Conservation (phyloP, 805 yeast species). For the Wickerhamiella sergipiensis region DNA sequence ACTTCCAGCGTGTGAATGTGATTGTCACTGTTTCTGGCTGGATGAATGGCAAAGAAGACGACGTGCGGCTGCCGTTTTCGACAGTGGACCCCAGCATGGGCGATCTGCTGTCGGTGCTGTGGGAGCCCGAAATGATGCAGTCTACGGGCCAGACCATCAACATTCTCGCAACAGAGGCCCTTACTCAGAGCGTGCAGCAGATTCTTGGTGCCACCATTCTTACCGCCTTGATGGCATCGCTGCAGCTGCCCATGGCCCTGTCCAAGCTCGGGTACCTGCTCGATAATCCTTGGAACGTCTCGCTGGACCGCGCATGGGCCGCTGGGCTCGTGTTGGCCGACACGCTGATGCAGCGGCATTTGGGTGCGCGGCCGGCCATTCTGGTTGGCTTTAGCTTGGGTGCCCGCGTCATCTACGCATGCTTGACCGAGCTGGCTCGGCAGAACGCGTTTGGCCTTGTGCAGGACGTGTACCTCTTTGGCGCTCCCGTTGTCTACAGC, state of each 20-base stretch:
- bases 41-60: conserved; percentile 94
- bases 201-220: conserved; percentile 82
- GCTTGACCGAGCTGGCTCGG: conserved; percentile 72
- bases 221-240: conserved; percentile 80
- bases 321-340: conserved; percentile 89
- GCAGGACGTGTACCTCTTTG: conserved; percentile 78
- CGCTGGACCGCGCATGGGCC: conserved; percentile 92
- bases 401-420: conserved; percentile 80
- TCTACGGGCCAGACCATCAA: conserved; percentile 94
- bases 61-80: conserved; percentile 87
- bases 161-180: conserved; percentile 84
- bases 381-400: conserved; percentile 90
- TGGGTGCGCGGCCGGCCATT: conserved; percentile 87
- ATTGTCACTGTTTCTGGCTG: conserved; percentile 90
- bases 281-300: conserved; percentile 97
- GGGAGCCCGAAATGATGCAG: conserved; percentile 97
- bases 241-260: conserved; percentile 83
- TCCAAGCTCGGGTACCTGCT: conserved; percentile 78
- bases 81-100: conserved; percentile 98
- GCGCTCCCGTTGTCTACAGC: conserved; percentile 74
- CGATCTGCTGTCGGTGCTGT: conserved; percentile 74
- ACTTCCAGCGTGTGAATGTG: conserved; percentile 74
- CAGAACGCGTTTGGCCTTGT: conserved; percentile 77
- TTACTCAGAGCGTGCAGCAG: conserved; percentile 89
- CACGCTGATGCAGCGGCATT: conserved; percentile 68